These are phyloP conservation scores for Aspergillus ochraceus DNA, from an alignment of 2,329 filamentous ascomycete genomes.

Conservation along the genomic window DNA sequence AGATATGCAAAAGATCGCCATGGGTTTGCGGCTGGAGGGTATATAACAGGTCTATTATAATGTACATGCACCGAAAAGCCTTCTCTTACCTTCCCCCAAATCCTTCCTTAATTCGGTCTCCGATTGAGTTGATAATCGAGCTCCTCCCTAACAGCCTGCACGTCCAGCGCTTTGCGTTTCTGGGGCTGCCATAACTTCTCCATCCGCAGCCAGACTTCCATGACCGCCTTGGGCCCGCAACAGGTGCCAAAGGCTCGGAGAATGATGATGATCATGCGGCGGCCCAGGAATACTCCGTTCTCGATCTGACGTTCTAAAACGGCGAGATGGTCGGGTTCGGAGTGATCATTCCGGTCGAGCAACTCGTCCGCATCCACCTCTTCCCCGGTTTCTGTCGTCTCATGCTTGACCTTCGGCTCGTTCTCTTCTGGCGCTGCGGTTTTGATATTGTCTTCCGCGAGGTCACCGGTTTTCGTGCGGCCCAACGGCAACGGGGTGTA, in stretches of 20 bases:
- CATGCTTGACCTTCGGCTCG: slow-evolving; percentile 5
- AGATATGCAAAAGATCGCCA: slow-evolving; percentile 5
- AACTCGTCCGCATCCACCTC: slow-evolving; percentile 17
- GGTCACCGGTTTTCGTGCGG: slow-evolving; percentile 1
- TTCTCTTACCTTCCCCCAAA: background rate
- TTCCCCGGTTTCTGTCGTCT: slow-evolving; percentile 3
- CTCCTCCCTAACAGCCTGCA: slow-evolving; percentile 38
- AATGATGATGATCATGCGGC: slow-evolving; percentile 39
- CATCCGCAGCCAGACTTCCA: slow-evolving; percentile 40
- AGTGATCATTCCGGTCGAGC: slow-evolving; percentile 9
- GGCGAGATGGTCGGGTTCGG: slow-evolving; percentile 14
- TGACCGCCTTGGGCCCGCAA: slow-evolving; percentile 35
- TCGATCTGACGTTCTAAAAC: slow-evolving; percentile 33
- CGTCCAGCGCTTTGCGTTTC: slow-evolving; percentile 36
- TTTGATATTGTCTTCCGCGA: slow-evolving; percentile 8
- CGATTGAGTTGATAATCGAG: slow-evolving; percentile 36
- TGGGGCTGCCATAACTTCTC: slow-evolving; percentile 42
- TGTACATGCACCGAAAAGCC: slow-evolving; percentile 24
- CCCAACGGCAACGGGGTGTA: slow-evolving; percentile 28
- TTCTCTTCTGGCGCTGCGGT: slow-evolving; percentile 10
- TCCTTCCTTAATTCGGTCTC: slow-evolving; percentile 3
- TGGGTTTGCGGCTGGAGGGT: slow-evolving; percentile 14
- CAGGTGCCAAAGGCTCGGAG: slow-evolving; percentile 42
- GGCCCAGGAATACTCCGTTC: slow-evolving; percentile 44
- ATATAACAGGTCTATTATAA: slow-evolving; percentile 28